Base-by-base conservation (phyloP, 805 yeast genomes). In the Debaryomyces prosopidis region DNA sequence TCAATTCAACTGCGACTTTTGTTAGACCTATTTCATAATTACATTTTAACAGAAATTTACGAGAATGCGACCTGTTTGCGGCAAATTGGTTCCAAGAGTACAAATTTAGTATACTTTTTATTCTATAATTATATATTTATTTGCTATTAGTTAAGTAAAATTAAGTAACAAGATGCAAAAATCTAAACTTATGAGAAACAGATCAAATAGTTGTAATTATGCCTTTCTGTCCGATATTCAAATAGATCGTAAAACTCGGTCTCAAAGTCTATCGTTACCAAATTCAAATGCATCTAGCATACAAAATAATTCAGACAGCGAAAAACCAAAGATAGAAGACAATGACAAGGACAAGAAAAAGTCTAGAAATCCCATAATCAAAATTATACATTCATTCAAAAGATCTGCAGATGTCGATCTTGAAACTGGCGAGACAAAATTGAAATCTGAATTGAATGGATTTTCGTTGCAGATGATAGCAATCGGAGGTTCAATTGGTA, bases 401-500 rank as follows among this genome's bases (percentile, higher is more conserved):
- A 28, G 44, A 39, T 36, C 43, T 32, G 31, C 23, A 18, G 40
- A 40, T 36, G 18, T 27, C 7, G 43, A 39, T 20, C 30, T 19
- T 5, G 39, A 20, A 11, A 34, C 37, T 4, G 42, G 46, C 10
- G 36, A 43, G 19, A 6, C 39, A 11, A 40, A 36, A 14, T 39
- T 43, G 35, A 42, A 45, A 17, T 12, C 31, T 18, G 45, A 45
- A 14, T 28, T 45, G 7, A 41, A 34, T 36, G 44, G 44, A 3
- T 44, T 49, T 27, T 40, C 47, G 33, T 39, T 58, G 45, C 60
- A 55, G 36, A 54, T 59, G 58, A 60, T 60, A 39, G 62, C 63
- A 44, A 52, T 60, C 46, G 65, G 63, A 5, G 62, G 63, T 33
- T 60, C 63, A 4, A 43, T 60, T 43, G 65, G 65, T n/a, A 60